A percentile compares a stretch with the other conserved stretches of the same genome.
phyloP scores from a whole-genome alignment of 768 basidiomycete species.

The Holtermanniella nyarrowii region DNA sequence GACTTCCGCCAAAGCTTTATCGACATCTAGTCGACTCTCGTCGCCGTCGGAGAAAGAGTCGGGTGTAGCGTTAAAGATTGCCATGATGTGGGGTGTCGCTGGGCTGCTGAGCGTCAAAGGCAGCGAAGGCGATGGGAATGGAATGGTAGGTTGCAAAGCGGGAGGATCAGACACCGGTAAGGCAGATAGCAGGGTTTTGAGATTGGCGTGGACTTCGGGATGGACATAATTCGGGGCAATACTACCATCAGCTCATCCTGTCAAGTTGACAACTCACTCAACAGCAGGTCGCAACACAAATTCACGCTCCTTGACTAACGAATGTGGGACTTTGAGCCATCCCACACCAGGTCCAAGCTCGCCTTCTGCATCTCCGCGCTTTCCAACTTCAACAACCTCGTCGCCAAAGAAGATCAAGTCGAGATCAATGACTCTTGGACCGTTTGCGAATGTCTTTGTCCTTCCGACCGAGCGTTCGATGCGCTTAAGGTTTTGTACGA shows the following conservation, averaged over 20 bases:
- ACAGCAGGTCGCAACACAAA: constrained; percentile 80
- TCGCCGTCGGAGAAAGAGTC: constrained; percentile 92
- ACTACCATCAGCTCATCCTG: constrained; percentile 43
- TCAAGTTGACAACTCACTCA: constrained; percentile 54
- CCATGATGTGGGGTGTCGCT: constrained; percentile 61
- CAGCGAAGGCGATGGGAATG: constrained; percentile 15
- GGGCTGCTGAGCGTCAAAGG: constrained; percentile 15
- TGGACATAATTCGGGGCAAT: constrained; percentile 68
- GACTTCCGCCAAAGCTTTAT: constrained; percentile 48
- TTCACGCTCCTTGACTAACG: constrained; percentile 67
- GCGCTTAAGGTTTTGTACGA: constrained; percentile 58
- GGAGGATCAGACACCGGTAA: constrained; percentile 7
- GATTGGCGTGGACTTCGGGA: constrained; percentile 49
- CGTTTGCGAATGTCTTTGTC: constrained; percentile 64
- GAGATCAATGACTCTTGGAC: constrained; percentile 80
- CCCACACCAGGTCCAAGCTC: constrained; percentile 43
- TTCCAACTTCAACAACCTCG: constrained; percentile 49
- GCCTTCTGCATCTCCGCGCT: constrained; percentile 42
- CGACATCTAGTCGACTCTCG: constrained; percentile 48
- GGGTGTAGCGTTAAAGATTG: constrained; percentile 82
- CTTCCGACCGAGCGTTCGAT: constrained; percentile 71
- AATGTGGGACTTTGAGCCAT: constrained; percentile 77
- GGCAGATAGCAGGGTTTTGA: constrained; percentile 44
- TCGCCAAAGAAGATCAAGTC: constrained; percentile 72
- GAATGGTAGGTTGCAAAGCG: constrained; percentile 29